phyloP scores from a whole-genome alignment of 2,329 filamentous ascomycete species.

The Cephalotrichum gorgonifer region DNA sequence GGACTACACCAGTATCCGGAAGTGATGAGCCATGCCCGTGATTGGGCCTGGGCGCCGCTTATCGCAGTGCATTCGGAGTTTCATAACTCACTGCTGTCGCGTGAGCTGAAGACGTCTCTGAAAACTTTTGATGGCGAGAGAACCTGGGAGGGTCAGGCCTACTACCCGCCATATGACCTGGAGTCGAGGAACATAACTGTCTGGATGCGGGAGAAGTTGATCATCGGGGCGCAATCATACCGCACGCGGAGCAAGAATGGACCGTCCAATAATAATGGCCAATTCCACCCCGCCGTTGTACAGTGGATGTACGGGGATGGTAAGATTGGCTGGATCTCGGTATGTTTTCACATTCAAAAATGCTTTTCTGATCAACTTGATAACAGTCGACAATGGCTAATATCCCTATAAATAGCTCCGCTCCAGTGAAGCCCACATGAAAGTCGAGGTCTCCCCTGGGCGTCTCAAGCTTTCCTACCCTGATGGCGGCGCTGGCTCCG shows the following conservation, averaged over 20 bases:
- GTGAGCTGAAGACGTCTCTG: slow-evolving; percentile 27
- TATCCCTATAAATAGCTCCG: slow-evolving; percentile 20
- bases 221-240: slow-evolving; percentile 50
- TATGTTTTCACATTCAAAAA: background rate
- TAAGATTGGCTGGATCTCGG: slow-evolving; percentile 9
- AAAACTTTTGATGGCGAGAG: slow-evolving; percentile 40
- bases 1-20: slow-evolving; percentile 23
- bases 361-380: background rate
- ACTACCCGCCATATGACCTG: slow-evolving; percentile 47
- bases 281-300: slow-evolving; percentile 49
- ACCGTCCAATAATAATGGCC: slow-evolving; percentile 34
- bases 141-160: slow-evolving; percentile 39
- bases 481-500: slow-evolving; percentile 32
- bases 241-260: slow-evolving; percentile 46
- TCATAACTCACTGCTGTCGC: slow-evolving; percentile 35
- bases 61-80: slow-evolving; percentile 42
- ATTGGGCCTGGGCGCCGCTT: slow-evolving; percentile 48
- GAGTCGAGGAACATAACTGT: slow-evolving; percentile 47
- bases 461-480: slow-evolving; percentile 43
- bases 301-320: slow-evolving; percentile 41
- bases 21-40: slow-evolving; percentile 47
- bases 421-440: slow-evolving; percentile 26
- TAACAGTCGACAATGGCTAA: slow-evolving; percentile 4
- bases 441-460: slow-evolving; percentile 27
- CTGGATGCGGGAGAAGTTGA: slow-evolving; percentile 45